A percentile compares a stretch with the other conserved stretches of the same genome.
These are phyloP conservation scores for Lyophyllum atratum DNA, from an alignment of 768 basidiomycete genomes.

Conservation along the genomic window DNA sequence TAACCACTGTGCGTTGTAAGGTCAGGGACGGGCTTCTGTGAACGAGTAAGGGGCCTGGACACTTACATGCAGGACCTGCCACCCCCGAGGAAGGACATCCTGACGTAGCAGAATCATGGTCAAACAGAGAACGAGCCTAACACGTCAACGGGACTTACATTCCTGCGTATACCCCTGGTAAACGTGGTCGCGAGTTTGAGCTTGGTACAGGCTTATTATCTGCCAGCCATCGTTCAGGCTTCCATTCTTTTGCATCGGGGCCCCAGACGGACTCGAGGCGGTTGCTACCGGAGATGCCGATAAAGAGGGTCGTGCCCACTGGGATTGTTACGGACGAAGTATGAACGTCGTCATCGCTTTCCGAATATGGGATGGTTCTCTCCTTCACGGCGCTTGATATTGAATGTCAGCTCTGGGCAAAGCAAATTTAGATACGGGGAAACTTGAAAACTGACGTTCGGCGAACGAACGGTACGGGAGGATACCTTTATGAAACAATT, in stretches of 20 bases:
- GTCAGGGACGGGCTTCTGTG: neutral
- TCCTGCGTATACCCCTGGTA: slow-evolving; percentile 52
- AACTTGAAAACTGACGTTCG: slow-evolving; percentile 35
- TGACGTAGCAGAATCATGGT: slow-evolving; percentile 17
- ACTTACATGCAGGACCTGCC: slow-evolving; percentile 54
- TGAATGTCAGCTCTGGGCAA: neutral
- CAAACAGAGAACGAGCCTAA: neutral
- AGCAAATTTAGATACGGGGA: neutral
- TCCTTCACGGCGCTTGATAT: slow-evolving; percentile 41
- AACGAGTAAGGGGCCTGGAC: neutral
- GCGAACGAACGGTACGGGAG: slow-evolving; percentile 48
- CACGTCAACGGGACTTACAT: slow-evolving; percentile 37
- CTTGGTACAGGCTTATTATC: slow-evolving; percentile 12
- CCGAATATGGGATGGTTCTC: slow-evolving; percentile 40
- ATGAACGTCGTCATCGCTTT: slow-evolving; percentile 20
- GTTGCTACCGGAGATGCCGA: slow-evolving; percentile 50
- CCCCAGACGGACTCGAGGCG: slow-evolving; percentile 55
- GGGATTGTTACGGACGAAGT: slow-evolving; percentile 41
- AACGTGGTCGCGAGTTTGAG: slow-evolving; percentile 21
- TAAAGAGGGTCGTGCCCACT: slow-evolving; percentile 47
- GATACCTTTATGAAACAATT: slow-evolving; percentile 31
- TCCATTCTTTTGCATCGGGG: slow-evolving; percentile 47
- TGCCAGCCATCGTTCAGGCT: slow-evolving; percentile 52
- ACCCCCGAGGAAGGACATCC: slow-evolving; percentile 61
- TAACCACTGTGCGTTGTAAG: slow-evolving; percentile 37